phyloP scores from a whole-genome alignment of 768 basidiomycete species.

The Termitomyces heimii region DNA sequence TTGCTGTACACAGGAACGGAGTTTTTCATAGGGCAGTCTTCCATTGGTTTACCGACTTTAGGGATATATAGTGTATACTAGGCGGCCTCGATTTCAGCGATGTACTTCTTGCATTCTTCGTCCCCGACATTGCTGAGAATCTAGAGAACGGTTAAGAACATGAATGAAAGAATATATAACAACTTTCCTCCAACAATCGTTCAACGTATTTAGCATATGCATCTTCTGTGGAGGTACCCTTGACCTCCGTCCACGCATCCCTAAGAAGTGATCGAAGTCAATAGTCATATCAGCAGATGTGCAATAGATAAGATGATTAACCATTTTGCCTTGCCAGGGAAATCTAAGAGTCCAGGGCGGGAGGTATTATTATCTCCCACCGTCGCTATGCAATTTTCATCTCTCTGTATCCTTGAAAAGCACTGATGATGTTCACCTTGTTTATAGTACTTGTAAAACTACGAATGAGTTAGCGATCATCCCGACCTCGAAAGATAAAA shows the following conservation, averaged over 20 bases:
- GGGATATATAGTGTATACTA: slow-evolving; percentile 11
- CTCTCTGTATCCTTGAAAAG: neutral
- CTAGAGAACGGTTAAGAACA: slow-evolving; percentile 26
- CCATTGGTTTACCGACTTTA: neutral
- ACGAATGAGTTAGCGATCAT: slow-evolving; percentile 7
- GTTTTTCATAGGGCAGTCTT: neutral
- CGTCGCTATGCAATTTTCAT: slow-evolving; percentile 40
- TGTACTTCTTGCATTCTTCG: slow-evolving; percentile 47
- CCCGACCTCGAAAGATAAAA: neutral
- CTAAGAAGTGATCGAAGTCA: slow-evolving; percentile 29
- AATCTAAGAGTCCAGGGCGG: slow-evolving; percentile 77
- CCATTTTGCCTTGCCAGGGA: slow-evolving; percentile 90
- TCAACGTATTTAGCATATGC: slow-evolving; percentile 72
- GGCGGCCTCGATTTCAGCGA: slow-evolving; percentile 57
- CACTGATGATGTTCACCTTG: slow-evolving; percentile 53
- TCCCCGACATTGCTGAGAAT: slow-evolving; percentile 47
- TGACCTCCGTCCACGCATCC: slow-evolving; percentile 79
- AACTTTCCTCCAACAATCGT: slow-evolving; percentile 59
- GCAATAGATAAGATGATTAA: slow-evolving; percentile 21
- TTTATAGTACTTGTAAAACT: slow-evolving; percentile 97
- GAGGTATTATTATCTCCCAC: slow-evolving; percentile 64
- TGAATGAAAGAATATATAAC: neutral
- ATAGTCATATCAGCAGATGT: neutral
- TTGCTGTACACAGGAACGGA: slow-evolving; percentile 1
- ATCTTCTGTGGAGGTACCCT: slow-evolving; percentile 70